Conservation (phyloP, 164 flowering plant genomes). For the Akebia trifoliata region DNA sequence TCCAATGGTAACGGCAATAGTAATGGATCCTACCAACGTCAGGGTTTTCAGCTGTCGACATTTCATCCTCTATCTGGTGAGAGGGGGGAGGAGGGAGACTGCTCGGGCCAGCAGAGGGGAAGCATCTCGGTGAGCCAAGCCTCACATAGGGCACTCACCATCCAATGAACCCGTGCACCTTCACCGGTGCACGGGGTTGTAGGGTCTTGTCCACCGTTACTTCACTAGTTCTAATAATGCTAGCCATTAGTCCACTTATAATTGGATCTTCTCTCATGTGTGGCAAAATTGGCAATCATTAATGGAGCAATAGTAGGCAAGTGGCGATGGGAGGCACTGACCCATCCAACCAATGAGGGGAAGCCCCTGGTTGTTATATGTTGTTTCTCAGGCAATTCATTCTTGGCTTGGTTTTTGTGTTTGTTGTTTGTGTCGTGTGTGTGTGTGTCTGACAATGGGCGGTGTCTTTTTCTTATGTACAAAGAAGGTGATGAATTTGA, state of each 20-base stretch:
- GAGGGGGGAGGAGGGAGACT: conserved; percentile 44
- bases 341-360: conserved; percentile 17
- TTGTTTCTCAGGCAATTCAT: conserved; percentile 26
- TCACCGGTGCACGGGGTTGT: neutral
- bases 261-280: no score
- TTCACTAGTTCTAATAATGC: neutral
- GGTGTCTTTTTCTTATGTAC: conserved; percentile 1
- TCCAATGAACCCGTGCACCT: conserved; percentile 31
- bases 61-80: conserved; percentile 24
- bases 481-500: conserved; percentile 5
- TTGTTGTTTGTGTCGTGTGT: neutral
- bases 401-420: conserved; percentile 33
- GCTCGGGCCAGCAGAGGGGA: conserved; percentile 48
- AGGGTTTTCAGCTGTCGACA: conserved; percentile 26
- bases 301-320: no score
- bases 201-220: neutral
- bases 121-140: conserved; percentile 41
- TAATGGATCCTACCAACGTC: conserved; percentile 27
- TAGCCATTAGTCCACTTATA: neutral
- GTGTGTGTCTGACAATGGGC: neutral
- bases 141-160: conserved; percentile 51
- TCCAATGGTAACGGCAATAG: conserved; percentile 24
- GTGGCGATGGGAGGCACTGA: conserved; percentile 17
- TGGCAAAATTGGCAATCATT: no score
- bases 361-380: conserved; percentile 18